Conservation (phyloP, 176 grass and related monocot genomes). For the Pontederia paniculata region DNA sequence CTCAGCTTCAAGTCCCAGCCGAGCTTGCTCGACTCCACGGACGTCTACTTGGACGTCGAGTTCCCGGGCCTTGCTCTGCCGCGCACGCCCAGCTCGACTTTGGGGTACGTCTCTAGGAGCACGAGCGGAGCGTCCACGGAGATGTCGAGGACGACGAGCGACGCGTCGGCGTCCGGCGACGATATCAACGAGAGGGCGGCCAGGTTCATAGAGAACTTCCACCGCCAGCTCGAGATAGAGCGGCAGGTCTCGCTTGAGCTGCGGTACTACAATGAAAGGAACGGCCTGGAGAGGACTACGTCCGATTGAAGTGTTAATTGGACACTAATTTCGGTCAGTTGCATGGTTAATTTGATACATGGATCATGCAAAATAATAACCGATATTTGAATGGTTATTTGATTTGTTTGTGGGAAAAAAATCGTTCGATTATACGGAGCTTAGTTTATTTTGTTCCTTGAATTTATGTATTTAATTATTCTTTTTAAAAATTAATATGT, state of each 20-base stretch:
- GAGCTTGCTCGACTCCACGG: conserved; percentile 38
- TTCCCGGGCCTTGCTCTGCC: background rate
- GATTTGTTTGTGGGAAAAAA: too few species aligned
- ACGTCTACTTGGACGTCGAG: background rate
- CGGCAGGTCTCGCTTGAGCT: conserved; percentile 74
- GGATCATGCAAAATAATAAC: too few species aligned
- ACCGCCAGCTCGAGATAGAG: conserved; percentile 54
- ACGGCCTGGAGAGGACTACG: conserved; percentile 20
- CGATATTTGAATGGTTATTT: too few species aligned
- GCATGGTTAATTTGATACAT: too few species aligned
- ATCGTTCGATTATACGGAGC: too few species aligned
- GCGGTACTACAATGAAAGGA: conserved; percentile 26
- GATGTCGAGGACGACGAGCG: conserved; percentile 12
- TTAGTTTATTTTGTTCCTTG: too few species aligned
- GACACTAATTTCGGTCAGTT: too few species aligned
- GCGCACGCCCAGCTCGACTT: background rate
- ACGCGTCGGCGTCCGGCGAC: conserved; percentile 6
- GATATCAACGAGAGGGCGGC: conserved; percentile 59
- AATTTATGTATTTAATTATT: too few species aligned
- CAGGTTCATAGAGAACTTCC: conserved; percentile 49
- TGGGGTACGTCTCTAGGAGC: conserved; percentile 21
- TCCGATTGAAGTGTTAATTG: background rate
- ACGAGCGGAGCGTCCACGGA: conserved; percentile 23
- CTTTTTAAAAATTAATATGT: too few species aligned
- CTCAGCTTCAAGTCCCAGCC: conserved; percentile 37